These are phyloP conservation scores for Gnetum montanum DNA, from an alignment of 75 land plant species.

Conservation along the genomic window DNA sequence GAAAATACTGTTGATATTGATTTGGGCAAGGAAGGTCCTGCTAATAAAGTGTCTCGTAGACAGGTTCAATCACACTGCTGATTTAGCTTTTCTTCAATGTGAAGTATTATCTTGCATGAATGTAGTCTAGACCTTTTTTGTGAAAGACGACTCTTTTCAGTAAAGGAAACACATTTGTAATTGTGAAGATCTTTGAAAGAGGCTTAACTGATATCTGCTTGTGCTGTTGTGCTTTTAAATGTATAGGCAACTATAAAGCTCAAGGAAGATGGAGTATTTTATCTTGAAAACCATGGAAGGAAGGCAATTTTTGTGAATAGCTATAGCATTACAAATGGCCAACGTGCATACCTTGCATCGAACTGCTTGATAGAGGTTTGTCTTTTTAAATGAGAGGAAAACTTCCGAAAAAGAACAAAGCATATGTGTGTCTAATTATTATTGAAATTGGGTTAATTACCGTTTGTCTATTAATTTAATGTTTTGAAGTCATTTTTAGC, in stretches of 20 bases:
- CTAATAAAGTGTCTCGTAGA: conserved; percentile 80
- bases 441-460: too few species aligned
- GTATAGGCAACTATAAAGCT: conserved; percentile 72
- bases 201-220: too few species aligned
- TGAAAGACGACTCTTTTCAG: neutral
- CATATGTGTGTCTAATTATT: too few species aligned
- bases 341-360: conserved; percentile 40
- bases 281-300: conserved; percentile 66
- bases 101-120: neutral
- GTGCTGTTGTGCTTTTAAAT: neutral
- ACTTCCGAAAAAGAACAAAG: too few species aligned
- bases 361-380: conserved; percentile 80
- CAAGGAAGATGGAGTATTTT: conserved; percentile 71
- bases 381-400: too few species aligned
- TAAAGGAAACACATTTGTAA: neutral
- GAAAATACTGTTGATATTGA: conserved; percentile 77
- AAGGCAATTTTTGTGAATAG: conserved; percentile 52
- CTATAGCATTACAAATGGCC: conserved; percentile 40
- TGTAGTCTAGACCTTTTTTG: too few species aligned
- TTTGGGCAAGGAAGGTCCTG: conserved; percentile 75
- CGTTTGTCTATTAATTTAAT: too few species aligned
- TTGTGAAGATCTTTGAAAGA: neutral
- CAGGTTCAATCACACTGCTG: conserved; percentile 49
- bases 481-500: too few species aligned
- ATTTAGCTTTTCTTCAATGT: neutral